A percentile compares a stretch with the other conserved stretches of the same genome.
Conservation (phyloP, 2,329 filamentous ascomycete genomes). For the Arthrobotrys entomopaga region DNA sequence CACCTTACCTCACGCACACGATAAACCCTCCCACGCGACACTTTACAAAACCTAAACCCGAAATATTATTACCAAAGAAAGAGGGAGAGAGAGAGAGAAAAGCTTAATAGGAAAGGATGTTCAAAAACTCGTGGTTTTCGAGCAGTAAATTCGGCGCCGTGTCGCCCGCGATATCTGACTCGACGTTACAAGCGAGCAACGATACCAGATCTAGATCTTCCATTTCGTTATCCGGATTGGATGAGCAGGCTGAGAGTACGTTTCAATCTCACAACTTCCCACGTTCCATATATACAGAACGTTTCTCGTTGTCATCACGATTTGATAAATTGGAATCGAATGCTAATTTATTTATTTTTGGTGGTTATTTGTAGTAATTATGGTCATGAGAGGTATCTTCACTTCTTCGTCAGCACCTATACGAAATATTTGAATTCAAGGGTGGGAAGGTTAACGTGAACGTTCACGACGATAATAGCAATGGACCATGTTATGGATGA, state of each 20-base stretch:
- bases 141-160: conserved; percentile 25
- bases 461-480: conserved; percentile 31
- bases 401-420: not conserved
- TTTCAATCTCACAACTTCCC: not conserved
- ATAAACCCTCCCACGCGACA: no score
- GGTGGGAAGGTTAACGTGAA: no score
- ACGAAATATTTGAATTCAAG: no score
- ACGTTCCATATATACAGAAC: not conserved
- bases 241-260: conserved; percentile 52
- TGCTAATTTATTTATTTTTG: not conserved
- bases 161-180: not conserved
- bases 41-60: no score
- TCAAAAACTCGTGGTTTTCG: conserved; percentile 37
- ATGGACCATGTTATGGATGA: conserved; percentile 79
- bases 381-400: conserved; percentile 42
- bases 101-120: conserved; percentile 15
- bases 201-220: conserved; percentile 26
- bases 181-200: not conserved
- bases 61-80: no score
- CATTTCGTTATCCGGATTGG: conserved; percentile 44
- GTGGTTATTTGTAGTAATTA: conserved; percentile 19
- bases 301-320: not conserved
- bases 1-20: no score
- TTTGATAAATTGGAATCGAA: not conserved
- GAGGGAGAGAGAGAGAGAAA: no score